A percentile compares a stretch with the other conserved stretches of the same genome.
These are phyloP conservation scores for Trypanosoma lewisi DNA, from an alignment of 208 protist species.

Conservation along the genomic window DNA sequence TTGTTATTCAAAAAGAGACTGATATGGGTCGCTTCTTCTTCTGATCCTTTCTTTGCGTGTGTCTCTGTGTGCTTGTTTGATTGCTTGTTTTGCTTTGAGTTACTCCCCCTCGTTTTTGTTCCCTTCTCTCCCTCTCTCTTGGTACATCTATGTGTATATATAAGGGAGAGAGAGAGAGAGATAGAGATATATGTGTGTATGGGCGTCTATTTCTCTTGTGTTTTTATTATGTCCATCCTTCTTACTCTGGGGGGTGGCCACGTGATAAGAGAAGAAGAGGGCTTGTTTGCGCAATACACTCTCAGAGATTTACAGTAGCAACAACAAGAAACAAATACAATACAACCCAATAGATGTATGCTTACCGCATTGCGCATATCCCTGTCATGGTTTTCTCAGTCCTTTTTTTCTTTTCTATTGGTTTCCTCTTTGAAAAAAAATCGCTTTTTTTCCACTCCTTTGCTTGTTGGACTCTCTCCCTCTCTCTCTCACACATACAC, in stretches of 20 bases:
- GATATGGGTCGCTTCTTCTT: neutral
- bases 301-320: neutral
- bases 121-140: neutral
- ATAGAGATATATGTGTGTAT: no score
- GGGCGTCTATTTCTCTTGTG: neutral
- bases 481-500: neutral
- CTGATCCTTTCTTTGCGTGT: neutral
- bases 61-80: neutral
- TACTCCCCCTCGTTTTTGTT: neutral
- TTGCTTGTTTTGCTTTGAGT: neutral
- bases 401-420: no score
- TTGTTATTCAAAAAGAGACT: neutral
- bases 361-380: no score
- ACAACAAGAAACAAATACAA: neutral
- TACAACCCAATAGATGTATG: no score
- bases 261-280: neutral
- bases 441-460: no score
- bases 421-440: no score
- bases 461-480: no score
- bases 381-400: no score
- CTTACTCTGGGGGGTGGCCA: no score
- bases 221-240: neutral
- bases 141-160: no score
- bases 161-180: no score
- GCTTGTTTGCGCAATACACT: neutral